phyloP scores from a whole-genome alignment of 2,329 filamentous ascomycete genomes.

The Microdochium bolleyi region DNA sequence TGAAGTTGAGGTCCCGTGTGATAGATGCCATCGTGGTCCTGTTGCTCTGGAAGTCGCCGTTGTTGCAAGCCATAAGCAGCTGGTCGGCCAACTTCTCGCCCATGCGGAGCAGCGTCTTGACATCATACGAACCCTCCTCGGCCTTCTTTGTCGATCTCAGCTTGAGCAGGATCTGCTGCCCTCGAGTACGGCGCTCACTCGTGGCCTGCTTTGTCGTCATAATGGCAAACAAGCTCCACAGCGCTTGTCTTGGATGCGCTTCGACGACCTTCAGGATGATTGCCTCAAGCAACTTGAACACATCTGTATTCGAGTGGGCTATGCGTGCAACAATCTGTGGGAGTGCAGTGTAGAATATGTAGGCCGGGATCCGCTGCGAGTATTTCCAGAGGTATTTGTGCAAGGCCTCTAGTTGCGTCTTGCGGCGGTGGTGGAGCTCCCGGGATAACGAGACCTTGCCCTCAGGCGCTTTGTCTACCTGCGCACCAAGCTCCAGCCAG shows the following conservation, averaged over 20 bases:
- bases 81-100: conserved; percentile 81
- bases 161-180: conserved; percentile 41
- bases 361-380: conserved; percentile 61
- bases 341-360: conserved; percentile 73
- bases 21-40: conserved; percentile 64
- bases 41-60: conserved; percentile 63
- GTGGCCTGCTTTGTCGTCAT: conserved; percentile 66
- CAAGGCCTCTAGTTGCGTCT: conserved; percentile 58
- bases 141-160: conserved; percentile 42
- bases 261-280: conserved; percentile 85
- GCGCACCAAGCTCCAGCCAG: conserved; percentile 85
- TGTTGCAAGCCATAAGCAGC: conserved; percentile 72
- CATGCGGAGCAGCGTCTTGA: conserved; percentile 64
- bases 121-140: conserved; percentile 45
- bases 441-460: conserved; percentile 43
- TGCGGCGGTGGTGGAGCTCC: conserved; percentile 47
- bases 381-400: conserved; percentile 77
- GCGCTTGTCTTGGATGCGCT: conserved; percentile 79
- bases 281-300: conserved; percentile 67
- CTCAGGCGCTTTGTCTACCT: conserved; percentile 55
- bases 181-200: conserved; percentile 52
- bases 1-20: conserved; percentile 71
- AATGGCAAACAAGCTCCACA: conserved; percentile 87
- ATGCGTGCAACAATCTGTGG: conserved; percentile 96
- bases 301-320: conserved; percentile 70